Base-by-base conservation (phyloP, 2,329 filamentous ascomycete genomes). In the Aspergillus ustus region DNA sequence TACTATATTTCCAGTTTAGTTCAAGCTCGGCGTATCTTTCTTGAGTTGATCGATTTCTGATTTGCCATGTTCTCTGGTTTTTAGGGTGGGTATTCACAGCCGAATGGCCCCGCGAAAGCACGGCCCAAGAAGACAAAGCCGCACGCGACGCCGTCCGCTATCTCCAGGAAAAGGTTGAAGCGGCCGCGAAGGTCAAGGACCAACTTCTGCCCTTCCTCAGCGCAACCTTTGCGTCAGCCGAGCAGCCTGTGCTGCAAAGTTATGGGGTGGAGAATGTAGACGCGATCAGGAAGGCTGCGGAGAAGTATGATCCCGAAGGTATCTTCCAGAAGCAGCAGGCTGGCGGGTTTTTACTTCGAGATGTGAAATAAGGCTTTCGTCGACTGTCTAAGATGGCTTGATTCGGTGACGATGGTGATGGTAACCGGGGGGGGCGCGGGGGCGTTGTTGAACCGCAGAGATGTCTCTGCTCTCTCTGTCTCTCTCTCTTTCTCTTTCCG, bases 111-210 rank as follows among this genome's bases (percentile, higher is more conserved):
- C 13, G 3, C 15, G 25, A 11, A 15, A 31, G 22, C 28, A 31
- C 17, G 4, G 13, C 11, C 7, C 4, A 22, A 9, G 48, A 29
- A 22, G 28, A 51, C 22, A 17, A 4, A 13, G n/a, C 13, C 4
- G 48, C 48, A 3, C 25, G 17, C 3, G 15, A 51, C 4, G 28
- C 59, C 1, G 55, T 52, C 1, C 48, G 46, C 11, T 40, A 46
- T 19, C 46, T 64, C 28, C 25, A 49, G 29, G 31, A 62, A 4
- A 68, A 58, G n/a, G 52, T 66, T 6, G 57, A 64, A 40, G 56
- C 29, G 1, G 58, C 60, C 1, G 60, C 5, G 57, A 63, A 25
- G 52, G 25, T 15, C 55, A 54, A 3, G 59, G 61, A 4, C 45
- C 46, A 29, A 11, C 60, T 63, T 43, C 52, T 63, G 29, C 54